Percentiles rank a stretch among this genome's conserved stretches.
Evolutionary conservation across 345 rosid genomes (phyloP).

Genomic region (Acer yangbiense): DNA sequence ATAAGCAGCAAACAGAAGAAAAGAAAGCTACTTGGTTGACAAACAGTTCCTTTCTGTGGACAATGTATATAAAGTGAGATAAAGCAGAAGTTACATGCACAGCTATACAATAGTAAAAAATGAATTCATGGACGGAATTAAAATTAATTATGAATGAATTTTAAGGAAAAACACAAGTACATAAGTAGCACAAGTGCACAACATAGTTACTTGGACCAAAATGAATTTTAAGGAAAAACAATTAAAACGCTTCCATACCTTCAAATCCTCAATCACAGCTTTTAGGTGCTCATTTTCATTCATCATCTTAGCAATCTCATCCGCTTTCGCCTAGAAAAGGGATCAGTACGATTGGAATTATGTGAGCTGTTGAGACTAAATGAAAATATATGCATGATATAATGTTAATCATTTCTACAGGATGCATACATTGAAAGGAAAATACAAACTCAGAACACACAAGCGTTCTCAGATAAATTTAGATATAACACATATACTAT

Average conservation of each 20-base stretch:
- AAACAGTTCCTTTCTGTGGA: not conserved
- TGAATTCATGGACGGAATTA: not conserved
- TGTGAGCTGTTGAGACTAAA: constrained; percentile 20
- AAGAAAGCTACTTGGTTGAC: not conserved
- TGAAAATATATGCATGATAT: not conserved
- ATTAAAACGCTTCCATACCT: constrained; percentile 54
- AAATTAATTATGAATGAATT: not conserved
- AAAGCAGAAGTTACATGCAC: not conserved
- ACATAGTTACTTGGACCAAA: not conserved
- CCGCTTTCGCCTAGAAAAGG: constrained; percentile 89
- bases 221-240: not conserved
- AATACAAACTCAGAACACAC: not conserved
- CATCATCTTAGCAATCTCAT: constrained; percentile 93
- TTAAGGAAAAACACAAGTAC: not conserved
- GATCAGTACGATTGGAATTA: constrained; percentile 12
- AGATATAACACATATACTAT: not conserved
- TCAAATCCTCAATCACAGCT: constrained; percentile 73
- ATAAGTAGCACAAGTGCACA: not conserved
- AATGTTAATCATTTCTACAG: not conserved
- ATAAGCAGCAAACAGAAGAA: not conserved
- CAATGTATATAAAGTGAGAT: not conserved
- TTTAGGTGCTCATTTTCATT: constrained; percentile 95
- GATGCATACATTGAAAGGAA: not conserved
- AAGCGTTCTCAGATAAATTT: not conserved
- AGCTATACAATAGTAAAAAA: not conserved